These are phyloP conservation scores for Oenanthe javanica DNA, from an alignment of 140 eudicot genomes.

Conservation along the genomic window DNA sequence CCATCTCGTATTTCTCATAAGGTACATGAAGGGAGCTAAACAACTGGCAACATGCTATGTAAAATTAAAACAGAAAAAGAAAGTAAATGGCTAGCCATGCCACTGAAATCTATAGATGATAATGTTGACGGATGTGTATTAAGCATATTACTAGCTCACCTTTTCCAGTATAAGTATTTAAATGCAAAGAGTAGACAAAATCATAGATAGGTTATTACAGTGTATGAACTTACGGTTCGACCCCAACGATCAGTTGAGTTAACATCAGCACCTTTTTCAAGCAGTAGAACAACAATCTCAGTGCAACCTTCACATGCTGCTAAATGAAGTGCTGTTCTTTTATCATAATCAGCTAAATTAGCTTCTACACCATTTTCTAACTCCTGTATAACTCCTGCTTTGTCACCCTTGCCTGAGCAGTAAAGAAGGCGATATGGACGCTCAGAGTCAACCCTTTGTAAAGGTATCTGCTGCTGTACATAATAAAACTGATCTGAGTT, in stretches of 20 bases:
- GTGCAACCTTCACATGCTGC: conserved; percentile 71
- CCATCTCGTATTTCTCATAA: neutral
- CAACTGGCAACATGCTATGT: neutral
- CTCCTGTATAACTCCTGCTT: conserved; percentile 63
- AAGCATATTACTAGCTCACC: neutral
- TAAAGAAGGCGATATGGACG: conserved; percentile 66
- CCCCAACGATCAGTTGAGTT: conserved; percentile 72
- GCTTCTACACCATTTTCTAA: conserved; percentile 55
- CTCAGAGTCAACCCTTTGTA: conserved; percentile 39
- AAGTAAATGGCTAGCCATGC: neutral
- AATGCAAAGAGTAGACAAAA: neutral
- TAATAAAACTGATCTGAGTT: neutral
- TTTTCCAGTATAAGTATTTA: neutral
- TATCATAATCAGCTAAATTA: conserved; percentile 63
- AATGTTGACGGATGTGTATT: neutral
- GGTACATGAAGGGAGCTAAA: neutral
- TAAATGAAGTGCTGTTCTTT: conserved; percentile 66
- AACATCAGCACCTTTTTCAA: conserved; percentile 62
- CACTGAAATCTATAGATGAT: neutral
- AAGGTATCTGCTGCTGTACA: conserved; percentile 23
- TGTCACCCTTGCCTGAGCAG: conserved; percentile 72
- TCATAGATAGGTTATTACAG: neutral
- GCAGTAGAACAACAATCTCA: conserved; percentile 47
- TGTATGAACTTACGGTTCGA: conserved; percentile 48
- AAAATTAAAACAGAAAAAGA: neutral